Conservation (phyloP, 768 basidiomycete genomes). For the Lactarius vividus region DNA sequence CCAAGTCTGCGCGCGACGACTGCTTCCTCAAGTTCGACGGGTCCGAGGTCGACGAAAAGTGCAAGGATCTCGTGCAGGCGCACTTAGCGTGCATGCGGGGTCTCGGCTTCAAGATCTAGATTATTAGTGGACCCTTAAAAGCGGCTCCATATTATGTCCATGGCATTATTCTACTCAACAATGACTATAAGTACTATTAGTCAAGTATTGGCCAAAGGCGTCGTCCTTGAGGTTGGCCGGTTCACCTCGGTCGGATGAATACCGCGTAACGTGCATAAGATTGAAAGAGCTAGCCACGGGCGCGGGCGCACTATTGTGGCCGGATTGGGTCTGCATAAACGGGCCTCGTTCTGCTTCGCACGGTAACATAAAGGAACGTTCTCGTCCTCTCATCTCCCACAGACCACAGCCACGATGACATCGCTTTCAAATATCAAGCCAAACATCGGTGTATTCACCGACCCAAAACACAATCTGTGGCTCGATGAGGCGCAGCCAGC, state of each 20-base stretch:
- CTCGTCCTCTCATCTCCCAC: conserved; percentile 35
- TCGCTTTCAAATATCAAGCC: conserved; percentile 17
- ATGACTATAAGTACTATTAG: too few relatives aligned
- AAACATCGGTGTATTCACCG: conserved; percentile 28
- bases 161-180: too few relatives aligned
- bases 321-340: neutral
- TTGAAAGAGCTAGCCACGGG: neutral
- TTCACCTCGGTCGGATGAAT: too few relatives aligned
- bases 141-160: neutral
- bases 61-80: conserved; percentile 71
- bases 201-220: neutral
- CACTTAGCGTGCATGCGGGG: conserved; percentile 91
- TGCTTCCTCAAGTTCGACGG: conserved; percentile 82
- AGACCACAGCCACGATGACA: conserved; percentile 8
- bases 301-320: too few relatives aligned
- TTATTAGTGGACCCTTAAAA: neutral
- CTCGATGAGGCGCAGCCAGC: conserved; percentile 35
- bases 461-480: conserved; percentile 27
- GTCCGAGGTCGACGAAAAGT: conserved; percentile 69
- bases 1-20: conserved; percentile 88
- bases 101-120: conserved; percentile 81
- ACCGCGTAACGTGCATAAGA: too few relatives aligned
- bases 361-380: neutral
- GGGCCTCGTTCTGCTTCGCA: neutral
- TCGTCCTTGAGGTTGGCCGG: neutral